Evolutionary conservation across 2,329 filamentous ascomycete genomes (phyloP).

Genomic region (Trichoderma sp.): DNA sequence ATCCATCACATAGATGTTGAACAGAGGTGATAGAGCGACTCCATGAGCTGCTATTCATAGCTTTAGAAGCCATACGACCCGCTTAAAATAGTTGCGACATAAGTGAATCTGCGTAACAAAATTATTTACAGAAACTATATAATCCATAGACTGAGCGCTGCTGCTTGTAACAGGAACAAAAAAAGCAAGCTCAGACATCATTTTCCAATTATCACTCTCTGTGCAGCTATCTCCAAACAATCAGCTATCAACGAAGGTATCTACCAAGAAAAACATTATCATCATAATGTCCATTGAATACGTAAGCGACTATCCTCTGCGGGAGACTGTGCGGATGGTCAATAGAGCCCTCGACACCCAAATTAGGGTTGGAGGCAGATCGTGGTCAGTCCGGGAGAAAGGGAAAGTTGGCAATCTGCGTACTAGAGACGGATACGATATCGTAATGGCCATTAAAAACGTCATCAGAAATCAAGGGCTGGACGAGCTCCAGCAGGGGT

Average conservation of each 20-base stretch:
- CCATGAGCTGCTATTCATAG: not conserved
- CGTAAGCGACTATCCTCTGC: not conserved
- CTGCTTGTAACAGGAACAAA: not conserved
- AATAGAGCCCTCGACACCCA: not conserved
- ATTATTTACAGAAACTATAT: not conserved
- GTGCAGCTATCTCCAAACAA: not conserved
- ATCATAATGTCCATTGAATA: not conserved
- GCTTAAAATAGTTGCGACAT: not conserved
- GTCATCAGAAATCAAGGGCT: not conserved
- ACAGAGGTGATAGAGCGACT: too few species aligned
- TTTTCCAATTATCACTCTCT: not conserved
- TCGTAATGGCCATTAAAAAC: not conserved
- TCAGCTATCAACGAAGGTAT: not conserved
- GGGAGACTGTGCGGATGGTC: not conserved
- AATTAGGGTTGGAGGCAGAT: not conserved
- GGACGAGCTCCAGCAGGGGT: not conserved
- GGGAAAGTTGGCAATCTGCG: not conserved
- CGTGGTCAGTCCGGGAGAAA: not conserved
- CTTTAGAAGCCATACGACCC: not conserved
- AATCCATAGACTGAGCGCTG: not conserved
- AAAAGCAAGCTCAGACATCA: not conserved
- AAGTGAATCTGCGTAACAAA: not conserved
- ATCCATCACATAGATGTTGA: too few species aligned
- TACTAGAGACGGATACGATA: not conserved
- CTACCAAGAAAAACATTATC: not conserved